Base-by-base conservation (phyloP, 1,139 yeast species). In the Kluyveromyces sp. region DNA sequence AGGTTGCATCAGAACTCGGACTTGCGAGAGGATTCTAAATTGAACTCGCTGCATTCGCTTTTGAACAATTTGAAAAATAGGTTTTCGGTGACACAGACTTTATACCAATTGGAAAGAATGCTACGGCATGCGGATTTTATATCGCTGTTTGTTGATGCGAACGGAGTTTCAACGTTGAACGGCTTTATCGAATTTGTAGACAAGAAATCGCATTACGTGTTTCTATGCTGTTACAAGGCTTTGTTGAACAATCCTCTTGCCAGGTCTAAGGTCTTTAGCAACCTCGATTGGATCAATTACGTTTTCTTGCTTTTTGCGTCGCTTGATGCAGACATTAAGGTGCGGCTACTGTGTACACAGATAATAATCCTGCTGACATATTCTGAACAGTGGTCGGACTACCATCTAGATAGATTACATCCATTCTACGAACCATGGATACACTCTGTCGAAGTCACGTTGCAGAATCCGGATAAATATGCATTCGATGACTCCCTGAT, bases 201-300 rank as follows among this genome's bases (percentile, higher is more conserved):
- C 22, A 17, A 40, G 9, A 40, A 33, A 19, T 32, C 40, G 11
- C 44, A 39, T 6, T 57, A 53, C 42, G 59, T 56, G 7, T 56
- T 49, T 45, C 48, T 58, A 12, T 46, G 55, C 36, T 56, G 61
- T 45, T 56, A 53, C 37, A 55, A 52, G 42, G 51, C 56, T 2
- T 35, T 58, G 35, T 45, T 53, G 46, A 52, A 51, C 32, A 46
- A 48, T 25, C 47, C 48, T 3, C 43, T 46, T 15, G 56, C 50
- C 2, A 46, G 58, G 31, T 22, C 36, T 1, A 39, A 40, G 11
- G 44, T 56, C 3, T 36, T 55, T 20, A 39, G 49, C 11, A 40
- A 39, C 15, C 25, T 43, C 1, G 36, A 39, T 3, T 30, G 57
- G 22, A 37, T 58, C 1, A 15, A 19, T 9, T 28, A 36, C 31